Percentiles rank a stretch among this genome's conserved stretches.
Conservation (phyloP, 805 yeast species). For the Lipomyces kockii region DNA sequence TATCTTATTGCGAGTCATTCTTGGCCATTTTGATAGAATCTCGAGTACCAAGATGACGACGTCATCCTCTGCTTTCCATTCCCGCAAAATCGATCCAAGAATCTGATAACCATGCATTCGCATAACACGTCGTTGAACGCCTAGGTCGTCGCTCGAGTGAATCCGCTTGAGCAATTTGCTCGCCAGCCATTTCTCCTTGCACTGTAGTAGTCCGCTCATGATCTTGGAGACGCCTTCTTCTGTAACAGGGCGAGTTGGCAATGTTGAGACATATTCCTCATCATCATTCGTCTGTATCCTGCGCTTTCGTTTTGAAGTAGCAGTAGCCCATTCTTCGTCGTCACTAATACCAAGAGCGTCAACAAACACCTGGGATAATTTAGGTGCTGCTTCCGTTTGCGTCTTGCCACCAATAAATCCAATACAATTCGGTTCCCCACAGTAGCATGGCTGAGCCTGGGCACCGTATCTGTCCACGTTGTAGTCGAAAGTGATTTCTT, state of each 20-base stretch:
- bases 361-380: conserved; percentile 79
- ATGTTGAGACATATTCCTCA: conserved; percentile 62
- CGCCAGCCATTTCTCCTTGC: conserved; percentile 68
- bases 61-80: conserved; percentile 49
- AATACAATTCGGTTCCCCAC: conserved; percentile 90
- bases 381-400: conserved; percentile 86
- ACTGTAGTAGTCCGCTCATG: conserved; percentile 79
- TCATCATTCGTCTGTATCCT: conserved; percentile 53
- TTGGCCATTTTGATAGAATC: conserved; percentile 68
- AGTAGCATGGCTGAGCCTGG: conserved; percentile 88
- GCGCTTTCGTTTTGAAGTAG: conserved; percentile 62
- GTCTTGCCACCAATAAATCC: conserved; percentile 97
- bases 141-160: conserved; percentile 54
- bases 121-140: conserved; percentile 63
- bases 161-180: conserved; percentile 71
- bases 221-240: conserved; percentile 73
- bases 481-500: conserved; percentile 89
- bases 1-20: conserved; percentile 76
- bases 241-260: conserved; percentile 58
- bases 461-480: conserved; percentile 97
- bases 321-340: conserved; percentile 58
- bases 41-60: conserved; percentile 57
- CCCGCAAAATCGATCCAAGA: conserved; percentile 60
- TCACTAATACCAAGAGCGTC: conserved; percentile 82
- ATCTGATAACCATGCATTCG: conserved; percentile 87